phyloP scores from a whole-genome alignment of 192 early-diverging fungal genomes.

The Coemansia sp. region DNA sequence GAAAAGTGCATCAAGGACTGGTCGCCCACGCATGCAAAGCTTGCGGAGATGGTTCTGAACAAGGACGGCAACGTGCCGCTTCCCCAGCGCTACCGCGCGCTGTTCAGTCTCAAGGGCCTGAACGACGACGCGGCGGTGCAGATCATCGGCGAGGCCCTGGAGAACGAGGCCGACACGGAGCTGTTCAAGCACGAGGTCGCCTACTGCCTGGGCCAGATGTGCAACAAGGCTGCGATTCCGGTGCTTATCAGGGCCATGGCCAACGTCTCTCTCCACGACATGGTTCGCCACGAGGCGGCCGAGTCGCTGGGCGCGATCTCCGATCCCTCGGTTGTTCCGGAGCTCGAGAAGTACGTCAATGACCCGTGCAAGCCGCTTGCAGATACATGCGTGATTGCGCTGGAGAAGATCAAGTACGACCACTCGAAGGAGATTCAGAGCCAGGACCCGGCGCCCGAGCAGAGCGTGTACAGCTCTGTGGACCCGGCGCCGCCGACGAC shows the following conservation, averaged over 20 bases:
- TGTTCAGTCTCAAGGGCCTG: conserved; percentile 89
- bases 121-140: conserved; percentile 69
- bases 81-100: conserved; percentile 82
- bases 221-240: conserved; percentile 71
- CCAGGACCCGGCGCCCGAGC: conserved; percentile 19
- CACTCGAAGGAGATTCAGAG: conserved; percentile 39
- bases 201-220: conserved; percentile 95
- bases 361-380: conserved; percentile 68
- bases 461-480: conserved; percentile 68
- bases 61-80: conserved; percentile 63
- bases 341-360: conserved; percentile 73
- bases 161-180: conserved; percentile 76
- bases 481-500: conserved; percentile 87
- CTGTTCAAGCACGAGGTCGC: conserved; percentile 95
- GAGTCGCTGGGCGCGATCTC: conserved; percentile 96
- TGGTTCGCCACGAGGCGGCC: conserved; percentile 98
- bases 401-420: conserved; percentile 82
- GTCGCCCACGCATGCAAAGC: conserved; percentile 58
- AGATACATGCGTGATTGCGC: conserved; percentile 88
- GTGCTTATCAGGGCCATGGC: conserved; percentile 66
- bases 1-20: conserved; percentile 30
- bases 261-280: conserved; percentile 71
- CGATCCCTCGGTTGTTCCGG: conserved; percentile 58
- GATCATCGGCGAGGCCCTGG: conserved; percentile 73
- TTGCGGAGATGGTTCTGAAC: conserved; percentile 64